A percentile compares a stretch with the other conserved stretches of the same genome.
Conservation (phyloP, 306 rosid species). For the Sphenostylis stenocarpa region DNA sequence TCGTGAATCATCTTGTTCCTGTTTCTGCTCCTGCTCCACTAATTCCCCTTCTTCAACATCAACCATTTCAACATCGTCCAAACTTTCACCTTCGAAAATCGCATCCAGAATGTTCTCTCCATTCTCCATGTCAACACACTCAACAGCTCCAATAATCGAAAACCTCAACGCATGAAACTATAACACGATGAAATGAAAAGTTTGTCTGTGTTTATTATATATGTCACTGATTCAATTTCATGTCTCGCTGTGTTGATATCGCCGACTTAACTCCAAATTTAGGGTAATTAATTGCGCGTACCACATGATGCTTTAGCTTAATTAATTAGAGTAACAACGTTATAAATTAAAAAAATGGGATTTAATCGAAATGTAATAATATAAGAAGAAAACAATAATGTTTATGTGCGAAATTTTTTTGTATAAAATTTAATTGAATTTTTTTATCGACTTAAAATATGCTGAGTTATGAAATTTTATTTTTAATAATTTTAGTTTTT, state of each 20-base stretch:
- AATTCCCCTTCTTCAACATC: constrained; percentile 84
- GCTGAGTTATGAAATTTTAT: too few relatives aligned
- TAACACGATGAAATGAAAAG: background rate
- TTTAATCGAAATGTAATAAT: too few relatives aligned
- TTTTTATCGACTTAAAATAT: too few relatives aligned
- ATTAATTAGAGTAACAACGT: too few relatives aligned
- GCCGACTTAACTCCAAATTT: background rate
- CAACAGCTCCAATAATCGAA: background rate
- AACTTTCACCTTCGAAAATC: constrained; percentile 49
- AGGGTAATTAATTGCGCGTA: background rate
- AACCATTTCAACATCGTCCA: constrained; percentile 74
- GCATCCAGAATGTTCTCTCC: constrained; percentile 65
- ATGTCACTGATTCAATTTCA: background rate
- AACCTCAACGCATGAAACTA: background rate
- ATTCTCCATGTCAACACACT: constrained; percentile 43
- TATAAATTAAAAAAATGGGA: too few relatives aligned
- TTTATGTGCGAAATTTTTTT: too few relatives aligned
- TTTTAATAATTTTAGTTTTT: too few relatives aligned
- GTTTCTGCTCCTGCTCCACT: background rate
- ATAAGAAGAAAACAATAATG: too few relatives aligned
- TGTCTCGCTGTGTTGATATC: background rate
- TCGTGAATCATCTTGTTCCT: background rate
- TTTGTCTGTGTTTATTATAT: background rate
- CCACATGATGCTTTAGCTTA: too few relatives aligned
- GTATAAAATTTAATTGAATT: too few relatives aligned